A percentile compares a stretch with the other conserved stretches of the same genome.
phyloP scores from a whole-genome alignment of 1,284 basidiomycete species.

The Puccinia polysora region DNA sequence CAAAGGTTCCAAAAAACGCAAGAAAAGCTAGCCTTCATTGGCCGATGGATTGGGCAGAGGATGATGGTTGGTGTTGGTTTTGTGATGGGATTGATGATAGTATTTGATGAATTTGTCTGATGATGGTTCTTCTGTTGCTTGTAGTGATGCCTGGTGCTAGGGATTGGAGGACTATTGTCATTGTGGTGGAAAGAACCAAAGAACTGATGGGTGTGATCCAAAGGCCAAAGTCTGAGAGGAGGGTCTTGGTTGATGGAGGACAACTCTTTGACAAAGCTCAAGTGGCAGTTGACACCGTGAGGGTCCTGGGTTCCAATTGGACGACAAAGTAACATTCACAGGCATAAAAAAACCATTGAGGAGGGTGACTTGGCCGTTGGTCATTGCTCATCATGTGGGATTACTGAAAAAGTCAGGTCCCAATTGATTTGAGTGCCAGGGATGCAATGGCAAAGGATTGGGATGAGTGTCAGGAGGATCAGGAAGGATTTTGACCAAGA shows the following conservation, averaged over 20 bases:
- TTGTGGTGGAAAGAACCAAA: constrained; percentile 5
- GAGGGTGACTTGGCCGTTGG: not conserved
- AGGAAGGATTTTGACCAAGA: too few species aligned
- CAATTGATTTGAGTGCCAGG: too few species aligned
- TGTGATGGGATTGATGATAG: constrained; percentile 20
- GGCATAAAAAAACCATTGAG: constrained; percentile 11
- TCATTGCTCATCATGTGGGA: not conserved
- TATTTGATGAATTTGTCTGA: constrained; percentile 9
- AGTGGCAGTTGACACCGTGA: constrained; percentile 21
- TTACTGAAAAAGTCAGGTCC: too few species aligned
- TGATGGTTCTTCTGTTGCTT: constrained; percentile 23
- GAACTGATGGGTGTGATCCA: not conserved
- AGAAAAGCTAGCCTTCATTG: too few species aligned
- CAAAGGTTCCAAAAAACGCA: too few species aligned
- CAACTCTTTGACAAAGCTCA: constrained; percentile 41
- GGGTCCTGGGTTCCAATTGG: constrained; percentile 31
- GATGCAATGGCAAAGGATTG: too few species aligned
- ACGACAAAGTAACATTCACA: constrained; percentile 2
- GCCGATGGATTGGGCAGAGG: not conserved
- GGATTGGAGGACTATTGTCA: constrained; percentile 32
- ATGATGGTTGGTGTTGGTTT: constrained; percentile 1
- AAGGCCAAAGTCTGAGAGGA: not conserved
- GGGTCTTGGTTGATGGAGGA: not conserved
- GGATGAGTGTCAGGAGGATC: too few species aligned
- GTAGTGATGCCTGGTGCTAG: constrained; percentile 34